Conservation (phyloP, 129 eudicot species). For the Erigeron canadensis region DNA sequence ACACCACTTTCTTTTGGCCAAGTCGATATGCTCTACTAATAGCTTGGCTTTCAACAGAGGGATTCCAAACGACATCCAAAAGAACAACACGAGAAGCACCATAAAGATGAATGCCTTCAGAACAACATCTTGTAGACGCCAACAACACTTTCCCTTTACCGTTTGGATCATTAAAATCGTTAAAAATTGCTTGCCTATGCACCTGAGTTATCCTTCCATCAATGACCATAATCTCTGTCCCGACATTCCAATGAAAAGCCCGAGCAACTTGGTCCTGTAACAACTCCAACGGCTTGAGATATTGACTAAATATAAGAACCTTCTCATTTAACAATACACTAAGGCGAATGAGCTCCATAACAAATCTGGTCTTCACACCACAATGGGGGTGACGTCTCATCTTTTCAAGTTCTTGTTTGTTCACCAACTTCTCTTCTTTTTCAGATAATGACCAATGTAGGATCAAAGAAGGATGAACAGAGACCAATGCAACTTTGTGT, state of each 20-base stretch:
- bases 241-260: conserved; percentile 40
- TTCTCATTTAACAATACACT: conserved; percentile 44
- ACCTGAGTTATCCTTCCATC: conserved; percentile 41
- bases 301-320: conserved; percentile 60
- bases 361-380: conserved; percentile 56
- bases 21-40: conserved; percentile 67
- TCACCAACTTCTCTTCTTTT: conserved; percentile 17
- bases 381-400: conserved; percentile 21
- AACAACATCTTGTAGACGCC: conserved; percentile 71
- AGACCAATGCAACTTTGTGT: conserved; percentile 41
- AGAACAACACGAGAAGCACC: conserved; percentile 77
- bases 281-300: conserved; percentile 36
- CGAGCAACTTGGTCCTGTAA: conserved; percentile 33
- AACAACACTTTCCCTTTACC: conserved; percentile 44
- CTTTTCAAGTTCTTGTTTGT: conserved; percentile 23
- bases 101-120: conserved; percentile 64
- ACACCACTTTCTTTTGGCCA: conserved; percentile 60
- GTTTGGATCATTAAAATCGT: conserved; percentile 37
- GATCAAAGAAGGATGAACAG: conserved; percentile 53
- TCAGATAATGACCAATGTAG: conserved; percentile 10
- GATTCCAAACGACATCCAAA: conserved; percentile 82
- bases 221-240: conserved; percentile 37
- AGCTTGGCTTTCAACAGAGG: conserved; percentile 70
- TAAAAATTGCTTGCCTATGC: conserved; percentile 39
- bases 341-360: conserved; percentile 48